Conservation (phyloP, 2,329 filamentous ascomycete species). For the Penicillium paneum region DNA sequence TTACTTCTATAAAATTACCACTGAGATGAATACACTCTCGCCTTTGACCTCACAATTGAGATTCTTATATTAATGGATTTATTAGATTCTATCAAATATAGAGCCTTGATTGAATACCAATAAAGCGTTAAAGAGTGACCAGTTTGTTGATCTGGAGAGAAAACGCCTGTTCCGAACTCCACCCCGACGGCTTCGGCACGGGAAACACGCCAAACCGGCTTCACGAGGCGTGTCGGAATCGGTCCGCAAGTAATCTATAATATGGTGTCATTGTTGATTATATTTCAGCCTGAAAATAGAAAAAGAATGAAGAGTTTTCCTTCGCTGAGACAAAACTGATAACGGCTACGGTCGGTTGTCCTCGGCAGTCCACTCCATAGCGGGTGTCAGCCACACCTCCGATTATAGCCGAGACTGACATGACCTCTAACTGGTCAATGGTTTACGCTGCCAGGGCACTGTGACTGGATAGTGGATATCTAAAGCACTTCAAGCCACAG, state of each 20-base stretch:
- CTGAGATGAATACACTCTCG: no score
- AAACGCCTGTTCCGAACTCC: neutral
- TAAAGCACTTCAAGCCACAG: slow-evolving; percentile 6
- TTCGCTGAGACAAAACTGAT: slow-evolving; percentile 5
- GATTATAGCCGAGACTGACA: neutral
- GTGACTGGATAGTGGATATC: slow-evolving; percentile 4
- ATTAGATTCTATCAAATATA: no score
- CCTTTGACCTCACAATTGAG: no score
- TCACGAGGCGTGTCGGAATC: neutral
- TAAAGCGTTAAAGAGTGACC: no score
- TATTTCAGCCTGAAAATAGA: neutral
- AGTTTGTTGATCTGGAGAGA: no score
- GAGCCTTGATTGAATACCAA: no score
- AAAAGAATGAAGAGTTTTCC: neutral
- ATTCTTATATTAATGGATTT: no score
- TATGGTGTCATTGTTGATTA: neutral
- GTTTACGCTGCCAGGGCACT: neutral
- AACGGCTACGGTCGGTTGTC: slow-evolving; percentile 10
- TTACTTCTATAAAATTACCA: no score
- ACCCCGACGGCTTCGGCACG: slow-evolving; percentile 4
- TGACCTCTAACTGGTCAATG: neutral
- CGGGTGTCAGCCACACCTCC: slow-evolving; percentile 5
- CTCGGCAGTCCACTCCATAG: neutral
- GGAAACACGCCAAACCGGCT: neutral
- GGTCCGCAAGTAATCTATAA: neutral